Conservation (phyloP, 176 grass and related monocot genomes). For the Puya raimondii region DNA sequence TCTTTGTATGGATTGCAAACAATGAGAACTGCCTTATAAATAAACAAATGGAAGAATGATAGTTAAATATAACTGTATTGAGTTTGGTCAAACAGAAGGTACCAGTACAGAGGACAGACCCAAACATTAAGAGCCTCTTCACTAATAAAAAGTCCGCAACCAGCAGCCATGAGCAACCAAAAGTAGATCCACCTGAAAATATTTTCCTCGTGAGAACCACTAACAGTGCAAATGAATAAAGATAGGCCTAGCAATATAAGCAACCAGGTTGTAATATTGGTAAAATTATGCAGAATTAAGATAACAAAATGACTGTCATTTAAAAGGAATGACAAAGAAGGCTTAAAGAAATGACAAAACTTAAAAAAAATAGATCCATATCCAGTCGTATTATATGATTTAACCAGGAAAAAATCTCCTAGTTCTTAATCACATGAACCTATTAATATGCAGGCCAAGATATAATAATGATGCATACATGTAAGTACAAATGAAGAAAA, state of each 20-base stretch:
- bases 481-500: not conserved
- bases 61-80: conserved; percentile 11
- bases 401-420: not conserved
- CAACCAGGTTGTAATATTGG: not conserved
- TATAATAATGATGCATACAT: not conserved
- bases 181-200: conserved; percentile 85
- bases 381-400: not conserved
- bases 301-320: not conserved
- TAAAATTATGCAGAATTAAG: not conserved
- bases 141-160: conserved; percentile 80
- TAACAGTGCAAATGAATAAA: conserved; percentile 1
- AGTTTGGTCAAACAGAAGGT: conserved; percentile 37
- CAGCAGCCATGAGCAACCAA: conserved; percentile 84
- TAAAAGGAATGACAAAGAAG: not conserved
- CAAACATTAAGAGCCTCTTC: conserved; percentile 92
- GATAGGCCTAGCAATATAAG: not conserved
- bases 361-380: not conserved
- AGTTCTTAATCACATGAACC: not conserved
- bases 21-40: too few species aligned
- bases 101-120: conserved; percentile 78
- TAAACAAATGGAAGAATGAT: conserved; percentile 5
- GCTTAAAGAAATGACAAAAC: not conserved
- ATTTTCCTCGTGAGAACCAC: conserved; percentile 6
- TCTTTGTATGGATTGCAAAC: too few species aligned
- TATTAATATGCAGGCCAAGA: not conserved